Percentiles rank a stretch among this genome's conserved stretches.
phyloP scores from a whole-genome alignment of 768 basidiomycete genomes.

The Naganishia vaughanmartiniae region DNA sequence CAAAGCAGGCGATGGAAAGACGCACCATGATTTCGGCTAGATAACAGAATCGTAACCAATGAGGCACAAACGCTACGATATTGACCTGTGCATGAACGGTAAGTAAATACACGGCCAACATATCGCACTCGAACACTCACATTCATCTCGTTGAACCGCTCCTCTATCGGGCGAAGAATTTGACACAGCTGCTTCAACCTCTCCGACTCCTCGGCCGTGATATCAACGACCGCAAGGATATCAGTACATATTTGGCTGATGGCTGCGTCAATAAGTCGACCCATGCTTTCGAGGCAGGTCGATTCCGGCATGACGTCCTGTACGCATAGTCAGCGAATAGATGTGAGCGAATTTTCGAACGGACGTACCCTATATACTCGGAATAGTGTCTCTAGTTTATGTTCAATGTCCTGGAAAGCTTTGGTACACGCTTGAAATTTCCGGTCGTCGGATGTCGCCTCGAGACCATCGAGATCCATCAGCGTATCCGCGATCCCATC shows the following conservation, averaged over 20 bases:
- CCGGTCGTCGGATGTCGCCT: constrained; percentile 66
- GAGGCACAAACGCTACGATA: constrained; percentile 79
- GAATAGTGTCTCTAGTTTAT: constrained; percentile 63
- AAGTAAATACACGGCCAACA: neutral
- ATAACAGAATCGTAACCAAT: constrained; percentile 93
- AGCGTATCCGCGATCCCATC: constrained; percentile 57
- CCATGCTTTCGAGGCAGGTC: constrained; percentile 70
- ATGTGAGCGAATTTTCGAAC: neutral
- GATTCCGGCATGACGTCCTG: constrained; percentile 69
- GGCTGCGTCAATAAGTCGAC: constrained; percentile 66
- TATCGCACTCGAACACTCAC: constrained; percentile 56
- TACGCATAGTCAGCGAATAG: neutral
- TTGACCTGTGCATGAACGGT: constrained; percentile 56
- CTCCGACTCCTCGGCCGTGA: constrained; percentile 82
- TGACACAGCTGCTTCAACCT: constrained; percentile 76
- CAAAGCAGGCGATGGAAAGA: constrained; percentile 8
- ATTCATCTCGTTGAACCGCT: constrained; percentile 65
- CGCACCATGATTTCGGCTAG: constrained; percentile 81
- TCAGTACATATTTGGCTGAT: constrained; percentile 68
- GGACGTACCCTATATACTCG: constrained; percentile 69
- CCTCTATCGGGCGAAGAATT: constrained; percentile 74
- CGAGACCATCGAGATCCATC: constrained; percentile 65
- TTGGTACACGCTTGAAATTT: constrained; percentile 74
- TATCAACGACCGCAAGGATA: constrained; percentile 74
- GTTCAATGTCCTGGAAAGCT: constrained; percentile 63